Evolutionary conservation across 345 rosid species (phyloP).

Genomic region (Salix arbutifolia): DNA sequence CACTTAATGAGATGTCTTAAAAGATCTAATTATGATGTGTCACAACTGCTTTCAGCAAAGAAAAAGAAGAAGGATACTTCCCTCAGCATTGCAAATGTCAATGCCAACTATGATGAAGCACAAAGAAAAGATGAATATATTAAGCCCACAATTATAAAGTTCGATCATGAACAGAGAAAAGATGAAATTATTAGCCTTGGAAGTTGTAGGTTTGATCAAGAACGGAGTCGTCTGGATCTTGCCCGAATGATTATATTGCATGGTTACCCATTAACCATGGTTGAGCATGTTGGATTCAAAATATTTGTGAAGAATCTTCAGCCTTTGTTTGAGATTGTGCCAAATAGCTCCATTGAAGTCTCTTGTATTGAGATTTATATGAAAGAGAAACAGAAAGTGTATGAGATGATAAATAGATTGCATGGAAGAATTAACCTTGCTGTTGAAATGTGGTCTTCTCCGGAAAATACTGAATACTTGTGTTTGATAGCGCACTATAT

Average conservation of each 20-base stretch:
- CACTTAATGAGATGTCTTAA: constrained; percentile 91
- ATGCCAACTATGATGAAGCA: constrained; percentile 56
- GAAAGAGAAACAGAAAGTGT: constrained; percentile 74
- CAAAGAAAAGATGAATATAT: constrained; percentile 67
- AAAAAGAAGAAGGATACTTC: constrained; percentile 69
- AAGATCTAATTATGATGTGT: constrained; percentile 72
- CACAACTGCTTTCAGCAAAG: constrained; percentile 78
- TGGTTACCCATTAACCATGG: constrained; percentile 75
- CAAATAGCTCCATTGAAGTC: constrained; percentile 49
- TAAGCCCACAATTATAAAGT: constrained; percentile 51
- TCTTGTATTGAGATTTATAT: constrained; percentile 72
- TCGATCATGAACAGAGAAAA: constrained; percentile 65
- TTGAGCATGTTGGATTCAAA: constrained; percentile 87
- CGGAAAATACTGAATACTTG: constrained; percentile 49
- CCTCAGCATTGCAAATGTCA: constrained; percentile 45
- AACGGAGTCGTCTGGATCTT: constrained; percentile 69
- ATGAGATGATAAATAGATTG: constrained; percentile 47
- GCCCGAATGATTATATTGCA: constrained; percentile 91
- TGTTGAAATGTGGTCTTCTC: constrained; percentile 72
- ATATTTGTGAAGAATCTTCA: constrained; percentile 85
- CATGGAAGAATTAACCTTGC: constrained; percentile 74
- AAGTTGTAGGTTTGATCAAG: constrained; percentile 71
- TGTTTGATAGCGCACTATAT: constrained; percentile 72
- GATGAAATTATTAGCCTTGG: constrained; percentile 64
- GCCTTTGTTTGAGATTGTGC: constrained; percentile 69